Evolutionary conservation across 148 eudicot genomes (phyloP).

Genomic region (Heliamphora exappendiculata): DNA sequence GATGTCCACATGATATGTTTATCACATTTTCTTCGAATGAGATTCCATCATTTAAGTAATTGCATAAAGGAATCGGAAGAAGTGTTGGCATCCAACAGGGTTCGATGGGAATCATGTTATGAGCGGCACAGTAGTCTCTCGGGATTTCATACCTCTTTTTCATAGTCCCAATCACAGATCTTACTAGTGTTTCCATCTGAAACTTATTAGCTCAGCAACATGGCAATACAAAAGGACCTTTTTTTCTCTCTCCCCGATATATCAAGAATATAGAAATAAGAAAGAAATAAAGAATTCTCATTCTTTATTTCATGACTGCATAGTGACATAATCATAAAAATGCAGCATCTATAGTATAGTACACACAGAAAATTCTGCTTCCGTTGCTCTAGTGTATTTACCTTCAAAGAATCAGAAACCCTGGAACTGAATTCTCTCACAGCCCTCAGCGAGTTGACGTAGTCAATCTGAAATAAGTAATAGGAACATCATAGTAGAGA

Average conservation of each 20-base stretch:
- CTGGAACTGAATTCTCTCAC: conserved; percentile 77
- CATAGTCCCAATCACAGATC: neutral
- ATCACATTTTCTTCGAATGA: too few relatives aligned
- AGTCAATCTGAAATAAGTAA: conserved; percentile 50
- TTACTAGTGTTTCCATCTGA: too few relatives aligned
- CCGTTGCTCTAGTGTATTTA: conserved; percentile 16
- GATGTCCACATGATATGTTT: too few relatives aligned
- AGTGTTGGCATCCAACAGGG: neutral
- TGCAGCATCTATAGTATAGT: neutral
- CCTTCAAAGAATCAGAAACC: conserved; percentile 83
- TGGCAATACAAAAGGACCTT: neutral
- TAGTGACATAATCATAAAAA: neutral
- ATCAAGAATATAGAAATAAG: too few relatives aligned
- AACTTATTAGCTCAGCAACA: neutral
- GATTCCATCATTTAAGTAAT: too few relatives aligned
- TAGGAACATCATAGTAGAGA: neutral
- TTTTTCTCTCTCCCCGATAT: neutral
- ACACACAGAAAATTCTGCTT: neutral
- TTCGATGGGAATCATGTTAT: neutral
- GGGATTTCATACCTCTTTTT: neutral
- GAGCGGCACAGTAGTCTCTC: neutral
- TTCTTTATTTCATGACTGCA: neutral
- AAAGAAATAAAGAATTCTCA: neutral
- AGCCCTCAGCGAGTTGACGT: conserved; percentile 83
- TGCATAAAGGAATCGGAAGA: too few relatives aligned